Evolutionary conservation across 257 asterid genomes (phyloP).

Genomic region (Solanum pinnatisectum): DNA sequence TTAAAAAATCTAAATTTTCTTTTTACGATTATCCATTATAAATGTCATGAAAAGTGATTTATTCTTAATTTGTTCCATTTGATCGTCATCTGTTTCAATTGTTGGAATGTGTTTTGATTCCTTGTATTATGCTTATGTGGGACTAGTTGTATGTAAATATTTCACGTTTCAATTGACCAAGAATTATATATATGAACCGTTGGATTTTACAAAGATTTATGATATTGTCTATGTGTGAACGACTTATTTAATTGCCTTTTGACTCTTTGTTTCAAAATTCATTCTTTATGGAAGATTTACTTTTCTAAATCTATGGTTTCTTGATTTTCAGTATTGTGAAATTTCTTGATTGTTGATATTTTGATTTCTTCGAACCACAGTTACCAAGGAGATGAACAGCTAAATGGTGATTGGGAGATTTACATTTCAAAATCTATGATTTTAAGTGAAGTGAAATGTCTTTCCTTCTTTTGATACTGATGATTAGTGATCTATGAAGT

Average conservation of each 20-base stretch:
- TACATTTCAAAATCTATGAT: background rate
- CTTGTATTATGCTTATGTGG: background rate
- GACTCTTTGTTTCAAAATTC: background rate
- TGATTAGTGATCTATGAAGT: background rate
- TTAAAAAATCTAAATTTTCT: background rate
- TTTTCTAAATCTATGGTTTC: background rate
- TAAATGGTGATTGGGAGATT: background rate
- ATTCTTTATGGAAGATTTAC: background rate
- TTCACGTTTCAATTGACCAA: background rate
- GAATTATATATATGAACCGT: background rate
- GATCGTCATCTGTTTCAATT: background rate
- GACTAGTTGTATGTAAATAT: background rate
- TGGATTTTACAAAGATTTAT: background rate
- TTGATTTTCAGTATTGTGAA: background rate
- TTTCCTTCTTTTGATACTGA: background rate
- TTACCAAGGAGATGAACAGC: background rate
- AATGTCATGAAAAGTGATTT: background rate
- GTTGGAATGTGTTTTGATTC: background rate
- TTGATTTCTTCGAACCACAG: background rate
- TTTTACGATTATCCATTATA: background rate
- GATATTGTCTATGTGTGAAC: background rate
- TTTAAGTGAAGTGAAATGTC: background rate
- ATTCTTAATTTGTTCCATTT: background rate
- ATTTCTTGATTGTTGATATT: background rate
- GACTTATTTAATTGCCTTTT: background rate